A percentile compares a stretch with the other conserved stretches of the same genome.
Conservation (phyloP, 257 asterid genomes). For the Solanum virginianum region DNA sequence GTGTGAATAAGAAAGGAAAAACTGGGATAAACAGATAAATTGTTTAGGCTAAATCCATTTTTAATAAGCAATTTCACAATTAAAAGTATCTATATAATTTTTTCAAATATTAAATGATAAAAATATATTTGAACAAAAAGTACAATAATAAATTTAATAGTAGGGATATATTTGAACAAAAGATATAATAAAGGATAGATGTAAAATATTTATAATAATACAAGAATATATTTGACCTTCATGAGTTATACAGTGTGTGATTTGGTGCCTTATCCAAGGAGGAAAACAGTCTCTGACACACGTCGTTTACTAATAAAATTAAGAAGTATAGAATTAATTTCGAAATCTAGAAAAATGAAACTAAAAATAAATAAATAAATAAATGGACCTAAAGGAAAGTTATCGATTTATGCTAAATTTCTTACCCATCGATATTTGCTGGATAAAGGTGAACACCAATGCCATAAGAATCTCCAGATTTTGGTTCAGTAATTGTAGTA, state of each 20-base stretch:
- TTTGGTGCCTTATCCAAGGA: not conserved
- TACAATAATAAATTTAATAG: too few species aligned
- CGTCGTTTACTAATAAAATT: not conserved
- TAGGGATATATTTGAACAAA: too few species aligned
- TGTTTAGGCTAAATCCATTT: too few species aligned
- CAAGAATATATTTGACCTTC: not conserved
- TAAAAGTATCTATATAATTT: too few species aligned
- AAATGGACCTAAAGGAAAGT: not conserved
- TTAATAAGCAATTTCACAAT: too few species aligned
- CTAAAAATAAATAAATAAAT: too few species aligned
- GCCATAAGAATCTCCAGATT: constrained; percentile 12
- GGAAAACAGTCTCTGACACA: not conserved
- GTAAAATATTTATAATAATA: too few species aligned
- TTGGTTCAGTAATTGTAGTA: not conserved
- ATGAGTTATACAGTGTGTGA: not conserved
- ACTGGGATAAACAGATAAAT: too few species aligned
- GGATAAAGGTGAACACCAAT: constrained; percentile 32
- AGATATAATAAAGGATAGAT: too few species aligned
- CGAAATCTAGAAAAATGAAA: not conserved
- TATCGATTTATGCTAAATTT: not conserved
- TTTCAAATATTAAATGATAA: too few species aligned
- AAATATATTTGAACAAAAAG: too few species aligned
- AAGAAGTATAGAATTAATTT: not conserved
- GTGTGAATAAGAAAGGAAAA: too few species aligned
- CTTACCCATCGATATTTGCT: not conserved